Base-by-base conservation (phyloP, 2,329 filamentous ascomycete species). In the Fusarium nodosum region DNA sequence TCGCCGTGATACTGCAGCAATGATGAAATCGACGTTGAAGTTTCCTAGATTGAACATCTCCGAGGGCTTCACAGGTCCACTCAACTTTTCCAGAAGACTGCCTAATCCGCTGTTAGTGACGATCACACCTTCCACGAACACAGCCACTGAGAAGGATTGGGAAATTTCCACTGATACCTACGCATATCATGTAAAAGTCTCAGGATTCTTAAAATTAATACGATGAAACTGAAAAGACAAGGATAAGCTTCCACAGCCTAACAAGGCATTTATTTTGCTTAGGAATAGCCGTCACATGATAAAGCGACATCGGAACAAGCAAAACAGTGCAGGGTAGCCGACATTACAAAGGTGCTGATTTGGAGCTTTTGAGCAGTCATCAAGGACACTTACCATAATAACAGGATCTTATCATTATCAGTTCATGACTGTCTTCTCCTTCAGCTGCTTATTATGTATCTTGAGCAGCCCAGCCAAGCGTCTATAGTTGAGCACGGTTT, bases 71-170 rank as follows among this genome's bases (percentile, higher is more conserved):
- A 28, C 11, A 62, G 52, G 9, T 47, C 53, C 39, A 60, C 39
- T 53, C 18, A 15, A 34, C 31, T 46, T 34, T 60, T 59, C 52
- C 42, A 51, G 60, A 64, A 64, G 5, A 59, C 16, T 57, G 39
- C 34, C 18, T 22, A 22, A 31, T 53, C 42, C 34, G 24, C 34
- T 28, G 15, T 39, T 33, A 28, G 11, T 15, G 38, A n/a, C 10
- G n/a, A 33, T 42, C 36, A 22, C 44, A 22, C 46, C 15, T 44
- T 59, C 13, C 15, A 11, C 36, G 26, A 44, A 20, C 60, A 65
- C 36, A 65, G 54, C 62, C 63, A 66, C 48, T 13, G 7, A n/a
- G 20, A 41, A 50, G 44, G 62, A 56, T 46, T 31, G 10, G 38
- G 31, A 50, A 28, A 12, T 11, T 31, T 45, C 15, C 28, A 60